Conservation (phyloP, 805 yeast genomes). For the Wickerhamomyces hampshirensis region DNA sequence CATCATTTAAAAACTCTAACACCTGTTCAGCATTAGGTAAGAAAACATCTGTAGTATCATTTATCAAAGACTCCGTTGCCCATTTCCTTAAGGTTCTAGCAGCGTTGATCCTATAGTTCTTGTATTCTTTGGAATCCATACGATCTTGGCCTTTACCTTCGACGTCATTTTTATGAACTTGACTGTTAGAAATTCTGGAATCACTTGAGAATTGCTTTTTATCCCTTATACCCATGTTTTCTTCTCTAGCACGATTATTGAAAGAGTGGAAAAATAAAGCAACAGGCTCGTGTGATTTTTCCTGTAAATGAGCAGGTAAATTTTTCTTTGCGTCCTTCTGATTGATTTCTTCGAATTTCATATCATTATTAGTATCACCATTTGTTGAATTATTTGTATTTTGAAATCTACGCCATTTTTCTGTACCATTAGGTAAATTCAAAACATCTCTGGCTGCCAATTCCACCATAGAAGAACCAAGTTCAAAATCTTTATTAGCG, state of each 20-base stretch:
- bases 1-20: slow-evolving; percentile 47
- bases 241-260: slow-evolving; percentile 85
- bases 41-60: slow-evolving; percentile 33
- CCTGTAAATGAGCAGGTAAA: slow-evolving; percentile 20
- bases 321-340: slow-evolving; percentile 20
- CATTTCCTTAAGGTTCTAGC: slow-evolving; percentile 51
- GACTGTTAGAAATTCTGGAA: slow-evolving; percentile 67
- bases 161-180: slow-evolving; percentile 66
- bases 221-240: slow-evolving; percentile 80
- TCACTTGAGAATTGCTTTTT: slow-evolving; percentile 78
- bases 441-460: slow-evolving; percentile 67
- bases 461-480: slow-evolving; percentile 68
- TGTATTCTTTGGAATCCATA: slow-evolving; percentile 40
- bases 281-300: slow-evolving; percentile 15
- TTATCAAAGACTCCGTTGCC: slow-evolving; percentile 41
- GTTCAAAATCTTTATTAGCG: slow-evolving; percentile 26
- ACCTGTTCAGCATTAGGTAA: slow-evolving; percentile 59
- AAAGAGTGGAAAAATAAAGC: slow-evolving; percentile 47
- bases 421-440: slow-evolving; percentile 42
- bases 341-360: slow-evolving; percentile 19
- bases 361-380: slow-evolving; percentile 14
- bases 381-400: slow-evolving; percentile 1
- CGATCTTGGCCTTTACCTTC: slow-evolving; percentile 72
- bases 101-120: slow-evolving; percentile 48
- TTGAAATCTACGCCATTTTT: slow-evolving; percentile 35